A percentile compares a stretch with the other conserved stretches of the same genome.
Conservation (phyloP, 2,329 filamentous ascomycete species). For the Alternaria sp. region DNA sequence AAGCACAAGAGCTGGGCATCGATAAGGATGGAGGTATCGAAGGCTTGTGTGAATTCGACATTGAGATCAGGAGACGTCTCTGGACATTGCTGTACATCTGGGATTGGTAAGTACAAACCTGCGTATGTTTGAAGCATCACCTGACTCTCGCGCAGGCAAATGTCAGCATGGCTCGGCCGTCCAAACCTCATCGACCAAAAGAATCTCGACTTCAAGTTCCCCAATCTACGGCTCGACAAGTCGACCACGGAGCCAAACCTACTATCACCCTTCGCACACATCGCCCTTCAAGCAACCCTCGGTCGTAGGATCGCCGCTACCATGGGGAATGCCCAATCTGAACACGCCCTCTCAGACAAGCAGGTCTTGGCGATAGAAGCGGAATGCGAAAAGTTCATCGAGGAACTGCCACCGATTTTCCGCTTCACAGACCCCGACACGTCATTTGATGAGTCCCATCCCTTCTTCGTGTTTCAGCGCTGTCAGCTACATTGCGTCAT, state of each 20-base stretch:
- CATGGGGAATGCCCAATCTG: slow-evolving; percentile 26
- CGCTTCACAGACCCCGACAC: slow-evolving; percentile 51
- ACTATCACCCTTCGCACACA: slow-evolving; percentile 55
- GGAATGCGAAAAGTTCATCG: slow-evolving; percentile 54
- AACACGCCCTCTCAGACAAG: slow-evolving; percentile 23
- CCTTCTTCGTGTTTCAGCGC: slow-evolving; percentile 57
- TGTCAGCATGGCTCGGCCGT: slow-evolving; percentile 53
- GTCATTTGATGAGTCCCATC: slow-evolving; percentile 50
- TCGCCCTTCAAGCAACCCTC: slow-evolving; percentile 51
- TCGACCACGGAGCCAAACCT: slow-evolving; percentile 43
- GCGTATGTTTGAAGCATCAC: fast-evolving
- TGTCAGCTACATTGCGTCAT: slow-evolving; percentile 55
- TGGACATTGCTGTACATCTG: slow-evolving; percentile 57
- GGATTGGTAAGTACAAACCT: slow-evolving; percentile 52
- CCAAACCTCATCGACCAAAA: slow-evolving; percentile 54
- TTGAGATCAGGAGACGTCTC: slow-evolving; percentile 55
- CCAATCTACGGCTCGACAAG: slow-evolving; percentile 50
- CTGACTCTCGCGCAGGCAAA: slow-evolving; percentile 38
- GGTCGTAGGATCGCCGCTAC: slow-evolving; percentile 37
- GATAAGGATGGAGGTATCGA: slow-evolving; percentile 50
- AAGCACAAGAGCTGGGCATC: slow-evolving; percentile 57
- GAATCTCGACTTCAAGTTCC: slow-evolving; percentile 49
- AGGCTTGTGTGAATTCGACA: slow-evolving; percentile 53
- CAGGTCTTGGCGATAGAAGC: slow-evolving; percentile 38
- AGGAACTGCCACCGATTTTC: slow-evolving; percentile 53